A percentile compares a stretch with the other conserved stretches of the same genome.
Evolutionary conservation across 306 rosid species (phyloP).

Genomic region (Hippophae rhamnoides): DNA sequence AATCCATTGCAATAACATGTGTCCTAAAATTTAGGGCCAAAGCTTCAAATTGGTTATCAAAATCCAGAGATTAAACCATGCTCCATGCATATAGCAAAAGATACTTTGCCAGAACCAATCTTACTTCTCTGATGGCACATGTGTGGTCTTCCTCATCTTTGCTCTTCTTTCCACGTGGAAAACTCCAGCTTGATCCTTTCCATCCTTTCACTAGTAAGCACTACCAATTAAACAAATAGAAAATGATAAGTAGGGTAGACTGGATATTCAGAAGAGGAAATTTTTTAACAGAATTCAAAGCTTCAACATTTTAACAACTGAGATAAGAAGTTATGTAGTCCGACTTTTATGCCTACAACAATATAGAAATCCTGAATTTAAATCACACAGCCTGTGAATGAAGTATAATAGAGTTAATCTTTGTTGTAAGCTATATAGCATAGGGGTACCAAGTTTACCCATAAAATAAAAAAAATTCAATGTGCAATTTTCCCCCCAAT

Average conservation of each 20-base stretch:
- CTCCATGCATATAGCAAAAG: neutral
- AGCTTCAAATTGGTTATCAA: too few relatives aligned
- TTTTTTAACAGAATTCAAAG: neutral
- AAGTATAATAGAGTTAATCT: neutral
- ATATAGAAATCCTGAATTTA: neutral
- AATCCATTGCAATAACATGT: too few relatives aligned
- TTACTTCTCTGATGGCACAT: conserved; percentile 94
- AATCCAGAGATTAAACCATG: neutral
- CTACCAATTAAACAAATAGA: conserved; percentile 34
- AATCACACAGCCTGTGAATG: neutral
- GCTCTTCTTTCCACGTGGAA: conserved; percentile 95
- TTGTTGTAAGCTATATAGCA: neutral
- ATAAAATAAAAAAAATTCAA: too few relatives aligned
- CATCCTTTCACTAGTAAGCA: conserved; percentile 97
- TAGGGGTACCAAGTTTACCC: neutral
- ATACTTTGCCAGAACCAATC: conserved; percentile 8
- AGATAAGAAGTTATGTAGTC: neutral
- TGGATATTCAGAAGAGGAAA: too few relatives aligned
- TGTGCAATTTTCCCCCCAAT: too few relatives aligned
- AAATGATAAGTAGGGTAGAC: conserved; percentile 4
- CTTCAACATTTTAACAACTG: neutral
- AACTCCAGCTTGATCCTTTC: conserved; percentile 99
- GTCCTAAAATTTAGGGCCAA: too few relatives aligned
- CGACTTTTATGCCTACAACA: neutral
- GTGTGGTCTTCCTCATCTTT: conserved; percentile 98